Percentiles rank a stretch among this genome's conserved stretches.
phyloP scores from a whole-genome alignment of 768 basidiomycete species.

The Coprinopsis sp. region DNA sequence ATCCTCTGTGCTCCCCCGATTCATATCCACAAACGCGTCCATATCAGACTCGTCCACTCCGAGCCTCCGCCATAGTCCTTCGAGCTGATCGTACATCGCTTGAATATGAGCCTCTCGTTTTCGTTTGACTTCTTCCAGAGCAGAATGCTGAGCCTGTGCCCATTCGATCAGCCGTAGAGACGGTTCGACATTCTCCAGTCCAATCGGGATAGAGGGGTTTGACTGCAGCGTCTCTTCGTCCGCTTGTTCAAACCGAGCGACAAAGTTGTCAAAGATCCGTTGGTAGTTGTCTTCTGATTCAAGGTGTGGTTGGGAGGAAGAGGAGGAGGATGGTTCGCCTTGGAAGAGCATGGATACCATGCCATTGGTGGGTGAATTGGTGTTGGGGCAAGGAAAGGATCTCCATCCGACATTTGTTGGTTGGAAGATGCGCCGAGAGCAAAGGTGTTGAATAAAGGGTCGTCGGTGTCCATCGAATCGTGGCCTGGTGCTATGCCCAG shows the following conservation, averaged over 20 bases:
- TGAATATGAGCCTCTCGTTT: conserved; percentile 83
- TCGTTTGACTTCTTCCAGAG: conserved; percentile 70
- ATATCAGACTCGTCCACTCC: conserved; percentile 76
- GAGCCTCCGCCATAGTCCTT: conserved; percentile 83
- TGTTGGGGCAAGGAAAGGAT: conserved; percentile 47
- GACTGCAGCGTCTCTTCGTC: conserved; percentile 43
- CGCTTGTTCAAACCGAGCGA: conserved; percentile 56
- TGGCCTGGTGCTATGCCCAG: conserved; percentile 68
- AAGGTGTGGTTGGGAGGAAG: conserved; percentile 27
- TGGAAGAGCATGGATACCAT: conserved; percentile 35
- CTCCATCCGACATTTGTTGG: conserved; percentile 33
- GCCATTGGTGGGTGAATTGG: conserved; percentile 40
- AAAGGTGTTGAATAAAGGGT: conserved; percentile 28
- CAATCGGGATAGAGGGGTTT: conserved; percentile 37
- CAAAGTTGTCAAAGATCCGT: conserved; percentile 57
- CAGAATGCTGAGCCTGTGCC: conserved; percentile 51
- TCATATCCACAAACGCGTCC: conserved; percentile 87
- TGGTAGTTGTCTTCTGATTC: conserved; percentile 43
- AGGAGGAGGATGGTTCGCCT: conserved; percentile 21
- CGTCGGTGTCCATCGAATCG: conserved; percentile 28
- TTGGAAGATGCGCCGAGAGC: conserved; percentile 25
- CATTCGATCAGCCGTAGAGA: conserved; percentile 69
- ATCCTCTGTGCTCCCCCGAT: conserved; percentile 77
- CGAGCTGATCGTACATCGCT: conserved; percentile 89
- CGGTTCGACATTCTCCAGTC: conserved; percentile 76